Percentiles rank a stretch among this genome's conserved stretches.
Conservation (phyloP, 2,329 filamentous ascomycete genomes). For the Curvularia eragrostidis region DNA sequence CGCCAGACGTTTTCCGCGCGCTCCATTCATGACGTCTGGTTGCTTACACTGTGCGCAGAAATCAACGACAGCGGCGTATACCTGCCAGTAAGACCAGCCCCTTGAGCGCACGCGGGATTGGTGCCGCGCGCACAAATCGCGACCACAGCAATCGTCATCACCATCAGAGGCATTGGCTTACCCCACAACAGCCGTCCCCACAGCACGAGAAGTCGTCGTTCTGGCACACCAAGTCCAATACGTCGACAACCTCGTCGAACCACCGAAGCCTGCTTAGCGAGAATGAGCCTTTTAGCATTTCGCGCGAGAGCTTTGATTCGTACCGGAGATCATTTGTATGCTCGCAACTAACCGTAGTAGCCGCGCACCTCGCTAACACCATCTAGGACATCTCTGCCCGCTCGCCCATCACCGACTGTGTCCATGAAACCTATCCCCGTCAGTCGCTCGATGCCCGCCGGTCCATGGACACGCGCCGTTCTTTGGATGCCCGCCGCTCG, state of each 20-base stretch:
- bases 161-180: constrained; percentile 22
- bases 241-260: constrained; percentile 61
- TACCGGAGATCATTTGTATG: constrained; percentile 94
- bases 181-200: constrained; percentile 69
- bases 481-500: constrained; percentile 54
- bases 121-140: constrained; percentile 7
- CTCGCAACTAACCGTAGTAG: constrained; percentile 25
- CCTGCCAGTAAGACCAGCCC: constrained; percentile 71
- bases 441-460: constrained; percentile 64
- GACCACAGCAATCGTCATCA: background rate
- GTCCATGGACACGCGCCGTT: constrained; percentile 77
- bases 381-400: constrained; percentile 88
- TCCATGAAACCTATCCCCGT: constrained; percentile 62
- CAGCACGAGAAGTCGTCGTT: constrained; percentile 83
- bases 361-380: constrained; percentile 28
- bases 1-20: constrained; percentile 10
- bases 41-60: constrained; percentile 63
- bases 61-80: constrained; percentile 97
- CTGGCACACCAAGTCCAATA: constrained; percentile 66
- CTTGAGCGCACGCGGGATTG: background rate
- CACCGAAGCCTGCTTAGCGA: constrained; percentile 74
- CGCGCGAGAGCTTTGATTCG: constrained; percentile 94
- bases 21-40: constrained; percentile 20
- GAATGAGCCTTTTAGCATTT: constrained; percentile 93
- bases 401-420: constrained; percentile 71